Evolutionary conservation across 257 asterid species (phyloP).

Genomic region (Misopates orontium): DNA sequence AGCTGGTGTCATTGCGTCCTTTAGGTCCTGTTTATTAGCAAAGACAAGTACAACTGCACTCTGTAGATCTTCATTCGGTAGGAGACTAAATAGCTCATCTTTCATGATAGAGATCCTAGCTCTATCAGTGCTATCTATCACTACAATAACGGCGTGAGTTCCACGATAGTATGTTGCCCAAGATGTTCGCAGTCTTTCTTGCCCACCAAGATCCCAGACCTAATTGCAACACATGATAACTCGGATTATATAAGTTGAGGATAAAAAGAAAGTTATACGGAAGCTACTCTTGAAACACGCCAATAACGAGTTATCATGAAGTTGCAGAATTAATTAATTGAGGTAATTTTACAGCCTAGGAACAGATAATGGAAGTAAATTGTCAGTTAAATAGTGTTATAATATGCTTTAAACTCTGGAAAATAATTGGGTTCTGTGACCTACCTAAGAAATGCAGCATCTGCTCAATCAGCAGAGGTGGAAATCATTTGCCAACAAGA

Average conservation of each 20-base stretch:
- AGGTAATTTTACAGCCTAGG: not conserved
- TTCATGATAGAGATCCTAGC: conserved; percentile 88
- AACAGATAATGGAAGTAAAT: too few relatives aligned
- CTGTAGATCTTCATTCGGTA: conserved; percentile 85
- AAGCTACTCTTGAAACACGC: not conserved
- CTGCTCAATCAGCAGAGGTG: too few relatives aligned
- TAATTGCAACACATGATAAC: not conserved
- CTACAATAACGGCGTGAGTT: conserved; percentile 85
- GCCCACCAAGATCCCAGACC: conserved; percentile 73
- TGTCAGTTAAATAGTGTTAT: too few relatives aligned
- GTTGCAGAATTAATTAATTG: too few relatives aligned
- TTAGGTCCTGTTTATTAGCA: conserved; percentile 96
- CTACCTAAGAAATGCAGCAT: too few relatives aligned
- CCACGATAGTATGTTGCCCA: conserved; percentile 97
- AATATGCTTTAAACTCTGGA: too few relatives aligned
- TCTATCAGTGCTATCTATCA: conserved; percentile 96
- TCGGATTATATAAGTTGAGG: not conserved
- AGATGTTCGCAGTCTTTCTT: conserved; percentile 86
- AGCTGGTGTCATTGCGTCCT: conserved; percentile 99
- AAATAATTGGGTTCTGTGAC: too few relatives aligned
- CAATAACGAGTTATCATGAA: not conserved
- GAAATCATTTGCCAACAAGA: too few relatives aligned
- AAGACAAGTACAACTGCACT: conserved; percentile 77
- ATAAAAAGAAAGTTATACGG: not conserved
- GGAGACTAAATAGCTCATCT: conserved; percentile 82